Evolutionary conservation across 495 filamentous ascomycete genomes (phyloP).

Genomic region (Tuber umbilicatum): DNA sequence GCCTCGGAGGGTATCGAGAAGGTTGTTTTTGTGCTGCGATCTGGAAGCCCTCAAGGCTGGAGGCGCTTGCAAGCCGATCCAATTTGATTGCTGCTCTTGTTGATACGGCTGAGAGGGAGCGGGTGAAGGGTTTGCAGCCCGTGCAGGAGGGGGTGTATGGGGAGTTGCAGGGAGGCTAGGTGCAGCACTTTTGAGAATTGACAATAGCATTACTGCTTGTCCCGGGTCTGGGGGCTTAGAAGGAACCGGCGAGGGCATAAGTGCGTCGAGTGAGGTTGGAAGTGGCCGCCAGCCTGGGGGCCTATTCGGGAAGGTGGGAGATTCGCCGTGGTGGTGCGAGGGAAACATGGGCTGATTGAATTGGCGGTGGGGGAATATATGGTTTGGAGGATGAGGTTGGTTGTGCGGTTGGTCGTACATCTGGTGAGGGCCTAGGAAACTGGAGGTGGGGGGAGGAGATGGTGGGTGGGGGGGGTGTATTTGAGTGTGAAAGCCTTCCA

Average conservation of each 20-base stretch:
- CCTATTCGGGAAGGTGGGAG: constrained; percentile 5
- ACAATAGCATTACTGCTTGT: constrained; percentile 35
- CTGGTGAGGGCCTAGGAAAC: constrained; percentile 11
- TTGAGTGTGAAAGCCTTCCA: neutral
- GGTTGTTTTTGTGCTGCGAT: constrained; percentile 18
- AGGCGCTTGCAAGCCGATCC: constrained; percentile 2
- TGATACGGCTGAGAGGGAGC: neutral
- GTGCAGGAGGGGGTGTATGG: constrained; percentile 13
- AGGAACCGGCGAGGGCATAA: constrained; percentile 9
- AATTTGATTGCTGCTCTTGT: constrained; percentile 1
- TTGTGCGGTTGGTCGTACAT: constrained; percentile 53
- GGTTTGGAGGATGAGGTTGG: constrained; percentile 55
- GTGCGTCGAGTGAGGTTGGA: constrained; percentile 19
- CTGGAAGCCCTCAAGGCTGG: constrained; percentile 13
- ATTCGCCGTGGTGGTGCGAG: constrained; percentile 10
- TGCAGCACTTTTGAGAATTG: constrained; percentile 35
- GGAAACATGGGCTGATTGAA: constrained; percentile 11
- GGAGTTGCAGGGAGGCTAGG: constrained; percentile 18
- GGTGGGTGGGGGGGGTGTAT: constrained; percentile 15
- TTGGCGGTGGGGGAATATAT: constrained; percentile 48
- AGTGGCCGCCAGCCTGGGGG: constrained; percentile 14
- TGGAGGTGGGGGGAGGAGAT: constrained; percentile 32
- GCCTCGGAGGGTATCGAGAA: constrained; percentile 10
- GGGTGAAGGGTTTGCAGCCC: constrained; percentile 7
- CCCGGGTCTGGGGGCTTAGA: constrained; percentile 24